Evolutionary conservation across 257 asterid species (phyloP).

Genomic region (Solanum arcanum): DNA sequence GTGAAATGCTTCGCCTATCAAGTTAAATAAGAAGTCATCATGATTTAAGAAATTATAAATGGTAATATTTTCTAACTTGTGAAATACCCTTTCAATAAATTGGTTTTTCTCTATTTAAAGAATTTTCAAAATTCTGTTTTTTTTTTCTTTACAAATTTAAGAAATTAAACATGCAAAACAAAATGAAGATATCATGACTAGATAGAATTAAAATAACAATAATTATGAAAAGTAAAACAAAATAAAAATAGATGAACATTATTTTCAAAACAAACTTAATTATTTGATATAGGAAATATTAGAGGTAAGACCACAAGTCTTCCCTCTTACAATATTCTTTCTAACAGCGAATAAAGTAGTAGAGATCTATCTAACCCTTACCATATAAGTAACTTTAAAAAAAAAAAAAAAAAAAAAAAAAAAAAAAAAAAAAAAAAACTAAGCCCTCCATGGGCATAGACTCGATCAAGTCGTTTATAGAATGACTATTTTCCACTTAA

Average conservation of each 20-base stretch:
- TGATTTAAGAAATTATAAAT: too few relatives aligned
- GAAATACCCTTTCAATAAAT: not conserved
- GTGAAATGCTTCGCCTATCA: not conserved
- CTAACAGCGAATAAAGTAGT: not conserved
- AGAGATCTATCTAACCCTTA: not conserved
- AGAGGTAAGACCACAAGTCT: not conserved
- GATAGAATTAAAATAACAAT: not conserved
- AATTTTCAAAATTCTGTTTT: not conserved
- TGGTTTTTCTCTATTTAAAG: not conserved
- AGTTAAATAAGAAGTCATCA: not conserved
- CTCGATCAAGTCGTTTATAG: not conserved
- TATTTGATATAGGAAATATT: not conserved
- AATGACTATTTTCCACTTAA: too few relatives aligned
- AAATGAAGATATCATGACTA: not conserved
- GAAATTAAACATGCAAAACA: not conserved
- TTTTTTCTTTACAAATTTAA: too few relatives aligned
- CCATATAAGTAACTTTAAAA: not conserved
- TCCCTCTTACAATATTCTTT: not conserved
- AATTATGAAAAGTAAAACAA: not conserved
- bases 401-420: too few relatives aligned
- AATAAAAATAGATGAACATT: not conserved
- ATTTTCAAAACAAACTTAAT: not conserved
- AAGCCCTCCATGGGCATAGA: not conserved
- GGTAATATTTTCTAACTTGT: too few relatives aligned
- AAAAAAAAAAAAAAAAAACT: too few relatives aligned